Base-by-base conservation (phyloP, 1,139 yeast species). In the Taiozyma sp. region DNA sequence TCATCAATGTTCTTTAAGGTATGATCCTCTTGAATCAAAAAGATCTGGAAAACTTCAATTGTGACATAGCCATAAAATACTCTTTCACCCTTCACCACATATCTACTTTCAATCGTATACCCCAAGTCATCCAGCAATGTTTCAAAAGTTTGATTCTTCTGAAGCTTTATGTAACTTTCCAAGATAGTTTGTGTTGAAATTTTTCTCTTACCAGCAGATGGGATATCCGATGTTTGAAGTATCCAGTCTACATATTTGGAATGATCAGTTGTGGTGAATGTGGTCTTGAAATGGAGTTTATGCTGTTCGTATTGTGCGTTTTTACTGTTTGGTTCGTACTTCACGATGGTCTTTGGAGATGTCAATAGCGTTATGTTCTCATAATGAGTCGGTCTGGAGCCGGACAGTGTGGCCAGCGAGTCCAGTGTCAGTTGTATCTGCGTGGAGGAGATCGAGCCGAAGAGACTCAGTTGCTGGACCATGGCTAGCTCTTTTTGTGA, bases 131-230 rank as follows among this genome's bases (percentile, higher is more conserved):
- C 79, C 54, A 91, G 65, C 53, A 84, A 80, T 47, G 50, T 54
- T 29, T 67, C 66, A 10, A 63, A 64, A 51, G 57, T 70, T 52
- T 63, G 70, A 55, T 67, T 70, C 60, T 56, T 59, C 47, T 65
- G 57, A 10, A 67, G 58, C 10, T 59, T 65, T 5, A 89, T 69
- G 1, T 86, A 80, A 34, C 92, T 76, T 61, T 86, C 90, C 56
- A 84, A 76, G 14, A 88, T 76, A 16, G 89, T 80, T 64, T 90
- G 97, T 10, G 78, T 83, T 46, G 73, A 78, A 56, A 77, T 84
- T 70, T 78, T 78, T 63, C 80, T 80, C 55, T 78, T 87, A 9
- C 97, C 97, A 4, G 96, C 96, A 36, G 87, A 84, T 1, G 97
- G 97, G 16, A 90, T 85, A 69, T 91, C 97, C 9, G 83, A 74